A percentile compares a stretch with the other conserved stretches of the same genome.
phyloP scores from a whole-genome alignment of 2,329 filamentous ascomycete species.

The Clarireedia paspali region DNA sequence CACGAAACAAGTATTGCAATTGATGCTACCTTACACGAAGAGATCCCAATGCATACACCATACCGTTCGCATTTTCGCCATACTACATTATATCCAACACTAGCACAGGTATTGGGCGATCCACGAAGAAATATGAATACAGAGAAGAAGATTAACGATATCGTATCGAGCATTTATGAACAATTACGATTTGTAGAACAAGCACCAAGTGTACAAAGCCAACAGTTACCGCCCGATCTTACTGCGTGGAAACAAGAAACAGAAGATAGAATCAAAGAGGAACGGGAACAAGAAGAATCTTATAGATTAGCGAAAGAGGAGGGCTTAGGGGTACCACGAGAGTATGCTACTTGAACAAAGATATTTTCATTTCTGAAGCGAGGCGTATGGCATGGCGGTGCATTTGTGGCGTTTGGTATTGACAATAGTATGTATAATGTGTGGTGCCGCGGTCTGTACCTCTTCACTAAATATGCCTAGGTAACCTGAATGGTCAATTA shows the following conservation, averaged over 20 bases:
- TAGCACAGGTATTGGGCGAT: constrained; percentile 57
- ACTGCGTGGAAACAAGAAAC: constrained; percentile 60
- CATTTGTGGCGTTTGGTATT: not conserved
- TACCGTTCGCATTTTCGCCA: constrained; percentile 86
- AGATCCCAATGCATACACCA: constrained; percentile 72
- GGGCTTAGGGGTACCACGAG: constrained; percentile 50
- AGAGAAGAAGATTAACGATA: constrained; percentile 64
- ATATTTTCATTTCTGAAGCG: constrained; percentile 11
- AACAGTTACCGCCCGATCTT: constrained; percentile 71
- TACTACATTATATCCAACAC: constrained; percentile 77
- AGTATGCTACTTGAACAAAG: constrained; percentile 26
- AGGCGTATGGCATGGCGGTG: constrained; percentile 6
- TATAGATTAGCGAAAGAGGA: constrained; percentile 47
- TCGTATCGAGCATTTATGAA: constrained; percentile 72
- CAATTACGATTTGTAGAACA: constrained; percentile 79
- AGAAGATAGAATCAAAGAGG: constrained; percentile 59
- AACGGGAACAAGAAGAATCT: constrained; percentile 48
- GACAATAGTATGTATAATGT: no score
- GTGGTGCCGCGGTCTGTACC: no score
- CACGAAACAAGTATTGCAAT: constrained; percentile 92
- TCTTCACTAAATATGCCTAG: no score
- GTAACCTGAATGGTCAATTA: no score
- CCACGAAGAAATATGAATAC: constrained; percentile 68
- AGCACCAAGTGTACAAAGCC: constrained; percentile 82
- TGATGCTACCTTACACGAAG: constrained; percentile 59